Base-by-base conservation (phyloP, 2,329 filamentous ascomycete genomes). In the Neonectria coccinea region DNA sequence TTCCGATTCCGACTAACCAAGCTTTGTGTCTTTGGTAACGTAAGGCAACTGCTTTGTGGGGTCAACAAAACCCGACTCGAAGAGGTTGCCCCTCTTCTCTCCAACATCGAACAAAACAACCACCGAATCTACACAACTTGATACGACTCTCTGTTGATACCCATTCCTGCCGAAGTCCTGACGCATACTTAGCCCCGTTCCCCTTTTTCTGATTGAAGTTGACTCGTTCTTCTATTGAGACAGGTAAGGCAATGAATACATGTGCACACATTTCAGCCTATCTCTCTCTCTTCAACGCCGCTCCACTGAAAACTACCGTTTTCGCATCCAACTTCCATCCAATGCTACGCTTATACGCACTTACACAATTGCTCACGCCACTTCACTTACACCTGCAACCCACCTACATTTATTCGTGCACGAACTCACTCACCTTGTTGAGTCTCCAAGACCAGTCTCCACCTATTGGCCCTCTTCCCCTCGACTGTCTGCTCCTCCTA, bases 11-110 rank as follows among this genome's bases (percentile, higher is more conserved):
- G 29, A 33, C 27, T 6, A 33, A 33, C 9, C n/a, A 14, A 20
- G 29, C n/a, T n/a, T 2, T 14, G 36, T 18, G 2, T 9, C 11
- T 20, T 20, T 33, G 48, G 48, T 51, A 31, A 51, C 48, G 48
- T 51, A 51, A 51, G 18, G n/a, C 16, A 27, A 5, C 10, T 33
- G n/a, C 51, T 55, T 36, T 57, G 44, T 36, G 51, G 56, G 56
- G 61, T 27, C 22, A 56, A 64, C 62, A 64, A 64, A 64, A 64
- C 62, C 62, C 41, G 22, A 8, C 22, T 9, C 41, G 25, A 20
- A 41, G 39, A 48, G 41, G 47, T 61, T 56, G 41, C 33, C 22
- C 52, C 33, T 61, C 52, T 56, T 64, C 48, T 51, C 47, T 61
- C 41, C 33, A 27, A 18, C 57, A 61, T 57, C 57, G 27, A 39